Percentiles rank a stretch among this genome's conserved stretches.
Evolutionary conservation across 1,284 basidiomycete genomes (phyloP).

Genomic region (Irpex rosettiformis): DNA sequence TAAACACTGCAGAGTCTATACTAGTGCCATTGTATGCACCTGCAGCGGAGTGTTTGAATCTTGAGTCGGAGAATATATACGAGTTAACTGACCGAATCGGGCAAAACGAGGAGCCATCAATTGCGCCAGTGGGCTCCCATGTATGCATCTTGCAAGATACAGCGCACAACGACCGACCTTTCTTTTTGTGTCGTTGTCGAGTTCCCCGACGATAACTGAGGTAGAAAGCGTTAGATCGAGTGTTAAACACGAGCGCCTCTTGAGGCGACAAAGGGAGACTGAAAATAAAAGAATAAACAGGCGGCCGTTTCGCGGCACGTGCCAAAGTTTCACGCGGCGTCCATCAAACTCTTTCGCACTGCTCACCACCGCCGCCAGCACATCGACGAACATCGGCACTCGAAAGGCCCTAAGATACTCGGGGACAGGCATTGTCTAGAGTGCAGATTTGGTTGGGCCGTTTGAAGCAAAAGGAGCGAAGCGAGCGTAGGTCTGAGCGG

Average conservation of each 20-base stretch:
- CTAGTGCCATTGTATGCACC: neutral
- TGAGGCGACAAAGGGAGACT: neutral
- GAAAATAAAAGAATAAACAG: no score
- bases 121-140: neutral
- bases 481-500: conserved; percentile 32
- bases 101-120: neutral
- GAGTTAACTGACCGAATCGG: neutral
- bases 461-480: conserved; percentile 23
- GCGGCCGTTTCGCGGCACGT: conserved; percentile 7
- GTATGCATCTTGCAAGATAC: neutral
- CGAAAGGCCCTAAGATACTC: conserved; percentile 1
- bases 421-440: conserved; percentile 3
- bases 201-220: neutral
- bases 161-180: neutral
- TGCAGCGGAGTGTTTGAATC: neutral
- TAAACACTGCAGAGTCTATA: neutral
- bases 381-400: conserved; percentile 7
- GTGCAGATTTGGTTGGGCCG: conserved; percentile 11
- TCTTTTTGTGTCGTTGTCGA: neutral
- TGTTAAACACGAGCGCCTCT: neutral
- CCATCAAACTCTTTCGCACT: conserved; percentile 14
- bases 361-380: conserved; percentile 15
- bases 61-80: neutral
- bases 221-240: neutral
- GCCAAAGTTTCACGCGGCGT: conserved; percentile 8